These are phyloP conservation scores for Diaporthe longicolla DNA, from an alignment of 2,329 filamentous ascomycete genomes.

Conservation along the genomic window DNA sequence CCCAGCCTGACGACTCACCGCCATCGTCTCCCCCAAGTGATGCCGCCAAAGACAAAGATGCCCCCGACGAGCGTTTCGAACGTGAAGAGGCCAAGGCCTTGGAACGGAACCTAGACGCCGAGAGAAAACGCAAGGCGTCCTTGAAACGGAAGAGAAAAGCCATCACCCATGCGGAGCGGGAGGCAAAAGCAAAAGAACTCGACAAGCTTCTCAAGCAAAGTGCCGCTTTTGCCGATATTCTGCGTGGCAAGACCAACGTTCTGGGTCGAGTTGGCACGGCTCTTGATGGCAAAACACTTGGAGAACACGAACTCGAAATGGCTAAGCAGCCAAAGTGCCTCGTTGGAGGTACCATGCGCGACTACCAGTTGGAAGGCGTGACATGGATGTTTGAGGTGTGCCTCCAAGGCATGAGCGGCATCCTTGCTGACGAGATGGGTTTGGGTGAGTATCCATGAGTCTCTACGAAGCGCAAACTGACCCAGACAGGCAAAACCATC, in stretches of 20 bases:
- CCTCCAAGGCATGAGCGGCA: constrained; percentile 88
- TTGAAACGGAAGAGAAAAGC: constrained; percentile 63
- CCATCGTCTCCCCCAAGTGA: constrained; percentile 56
- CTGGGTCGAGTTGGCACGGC: constrained; percentile 73
- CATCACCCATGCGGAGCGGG: constrained; percentile 67
- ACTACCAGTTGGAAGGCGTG: constrained; percentile 93
- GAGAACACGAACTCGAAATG: constrained; percentile 79
- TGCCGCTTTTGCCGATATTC: constrained; percentile 72
- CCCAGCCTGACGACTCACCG: constrained; percentile 48
- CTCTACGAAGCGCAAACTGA: constrained; percentile 37
- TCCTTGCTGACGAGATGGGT: constrained; percentile 95
- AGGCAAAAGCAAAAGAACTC: constrained; percentile 71
- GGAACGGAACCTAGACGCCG: constrained; percentile 62
- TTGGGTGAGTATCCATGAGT: constrained; percentile 63
- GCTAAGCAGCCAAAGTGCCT: constrained; percentile 87
- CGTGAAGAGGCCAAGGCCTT: constrained; percentile 62
- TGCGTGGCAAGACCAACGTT: constrained; percentile 74
- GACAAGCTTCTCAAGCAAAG: constrained; percentile 72
- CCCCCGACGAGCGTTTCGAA: constrained; percentile 49
- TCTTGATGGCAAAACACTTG: constrained; percentile 71
- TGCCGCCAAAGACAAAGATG: constrained; percentile 44
- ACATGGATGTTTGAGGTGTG: constrained; percentile 94
- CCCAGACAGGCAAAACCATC: constrained; percentile 81
- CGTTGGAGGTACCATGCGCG: constrained; percentile 89
- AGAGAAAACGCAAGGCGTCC: constrained; percentile 58